phyloP scores from a whole-genome alignment of 257 asterid species.

The Solanum appendiculatum region DNA sequence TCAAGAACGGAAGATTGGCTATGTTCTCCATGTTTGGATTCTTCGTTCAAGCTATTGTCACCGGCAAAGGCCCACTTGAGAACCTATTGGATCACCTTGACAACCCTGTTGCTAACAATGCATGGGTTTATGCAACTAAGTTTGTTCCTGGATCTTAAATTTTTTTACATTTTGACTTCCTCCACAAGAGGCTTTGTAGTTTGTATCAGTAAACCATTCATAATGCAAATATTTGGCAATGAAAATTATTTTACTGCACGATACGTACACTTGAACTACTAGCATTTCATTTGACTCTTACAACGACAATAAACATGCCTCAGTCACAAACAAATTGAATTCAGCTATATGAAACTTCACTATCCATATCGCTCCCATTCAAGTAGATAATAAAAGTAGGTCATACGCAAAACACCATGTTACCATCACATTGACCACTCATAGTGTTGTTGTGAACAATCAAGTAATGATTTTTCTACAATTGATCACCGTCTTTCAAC shows the following conservation, averaged over 20 bases:
- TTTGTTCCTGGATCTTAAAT: conserved; percentile 55
- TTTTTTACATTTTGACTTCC: not conserved
- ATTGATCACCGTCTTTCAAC: not conserved
- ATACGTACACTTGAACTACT: not conserved
- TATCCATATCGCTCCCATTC: not conserved
- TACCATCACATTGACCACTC: not conserved
- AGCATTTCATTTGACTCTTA: not conserved
- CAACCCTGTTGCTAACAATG: conserved; percentile 78
- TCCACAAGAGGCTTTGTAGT: not conserved
- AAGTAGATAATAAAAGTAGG: not conserved
- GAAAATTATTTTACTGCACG: not conserved
- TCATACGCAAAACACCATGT: not conserved
- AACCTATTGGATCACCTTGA: conserved; percentile 72
- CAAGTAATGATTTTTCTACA: not conserved
- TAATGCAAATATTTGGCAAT: not conserved
- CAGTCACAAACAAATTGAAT: not conserved
- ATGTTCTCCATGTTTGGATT: conserved; percentile 79
- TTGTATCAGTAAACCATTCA: not conserved
- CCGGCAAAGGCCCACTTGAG: conserved; percentile 64
- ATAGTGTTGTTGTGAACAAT: not conserved
- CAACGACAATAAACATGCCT: not conserved
- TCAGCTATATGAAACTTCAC: not conserved
- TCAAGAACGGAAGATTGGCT: conserved; percentile 76
- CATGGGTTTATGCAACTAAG: conserved; percentile 73
- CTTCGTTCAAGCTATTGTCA: conserved; percentile 57